These are phyloP conservation scores for Diaporthe australafricana DNA, from an alignment of 2,329 filamentous ascomycete genomes.

Conservation along the genomic window DNA sequence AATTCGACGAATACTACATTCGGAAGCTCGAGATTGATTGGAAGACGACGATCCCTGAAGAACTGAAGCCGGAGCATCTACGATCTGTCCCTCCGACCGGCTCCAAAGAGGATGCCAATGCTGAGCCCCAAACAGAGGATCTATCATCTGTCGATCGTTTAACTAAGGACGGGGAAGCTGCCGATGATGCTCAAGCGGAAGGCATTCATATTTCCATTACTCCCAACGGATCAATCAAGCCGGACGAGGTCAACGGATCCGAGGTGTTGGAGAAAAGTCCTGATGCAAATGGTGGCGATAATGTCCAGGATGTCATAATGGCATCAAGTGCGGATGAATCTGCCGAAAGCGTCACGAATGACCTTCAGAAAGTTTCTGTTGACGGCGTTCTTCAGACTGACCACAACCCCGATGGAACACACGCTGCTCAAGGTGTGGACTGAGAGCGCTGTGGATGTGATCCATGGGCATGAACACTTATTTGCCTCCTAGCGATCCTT, in stretches of 20 bases:
- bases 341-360: neutral
- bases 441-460: neutral
- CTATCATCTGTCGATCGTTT: neutral
- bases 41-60: conserved; percentile 44
- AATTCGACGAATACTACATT: conserved; percentile 61
- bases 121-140: neutral
- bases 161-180: neutral
- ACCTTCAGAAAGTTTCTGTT: neutral
- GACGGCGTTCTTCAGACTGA: neutral
- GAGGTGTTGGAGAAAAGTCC: neutral
- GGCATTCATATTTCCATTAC: neutral
- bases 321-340: neutral
- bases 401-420: neutral
- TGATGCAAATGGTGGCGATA: neutral
- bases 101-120: neutral
- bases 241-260: neutral
- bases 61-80: conserved; percentile 29
- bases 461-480: neutral
- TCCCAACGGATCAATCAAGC: neutral
- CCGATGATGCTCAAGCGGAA: neutral
- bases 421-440: neutral
- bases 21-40: conserved; percentile 61
- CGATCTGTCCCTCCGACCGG: neutral
- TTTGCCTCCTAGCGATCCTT: neutral
- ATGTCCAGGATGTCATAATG: neutral